Evolutionary conservation across 768 basidiomycete species (phyloP), one percentile per base, ranked within the genome.

Genomic region (Zangia roseola): DNA sequence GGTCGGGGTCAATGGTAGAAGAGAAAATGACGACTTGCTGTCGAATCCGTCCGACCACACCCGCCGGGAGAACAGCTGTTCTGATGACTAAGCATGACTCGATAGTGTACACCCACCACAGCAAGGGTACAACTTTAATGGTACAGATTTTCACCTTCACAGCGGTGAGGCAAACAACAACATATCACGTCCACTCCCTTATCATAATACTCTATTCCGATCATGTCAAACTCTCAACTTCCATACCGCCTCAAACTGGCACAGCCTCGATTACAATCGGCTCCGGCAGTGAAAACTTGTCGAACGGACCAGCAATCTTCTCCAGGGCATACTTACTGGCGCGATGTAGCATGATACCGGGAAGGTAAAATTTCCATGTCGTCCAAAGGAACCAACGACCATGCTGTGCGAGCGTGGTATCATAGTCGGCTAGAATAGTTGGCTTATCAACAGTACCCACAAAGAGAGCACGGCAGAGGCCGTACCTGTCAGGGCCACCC

Each of bases 311-410:
- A 36, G 77, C 80, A 13, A 73, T 61, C 36, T 65, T 70, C 68
- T 83, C 81, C 16, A 85, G 60, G 40, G 69, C 55, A 24, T 37
- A 49, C 55, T 70, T 68, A 20, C 53, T 64, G 35, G 28, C 16
- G 17, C 58, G 64, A 40, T 69, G 68, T 30, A 55, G 55, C 38
- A 69, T 43, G 9, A 74, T 59, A 34, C 74, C 65, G 0, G 85
- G 85, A 17, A 77, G 66, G 59, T 86, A 88, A 57, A 78, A 88
- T 46, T 66, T 65, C 50, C 74, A 69, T 5, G 78, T 78, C 53
- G 86, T 90, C 87, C 87, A 90, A 44, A 89, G 70, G 73, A 90
- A 90, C 60, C 76, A 65, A 34, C 87, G 80, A 20, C 83, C 76
- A 59, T 88, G 78, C 56, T 78, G 77, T 13, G 80, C 73, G 19